Evolutionary conservation across 2,329 filamentous ascomycete genomes (phyloP), one percentile per base, ranked within the genome.

Genomic region (Dactylellina sp.): DNA sequence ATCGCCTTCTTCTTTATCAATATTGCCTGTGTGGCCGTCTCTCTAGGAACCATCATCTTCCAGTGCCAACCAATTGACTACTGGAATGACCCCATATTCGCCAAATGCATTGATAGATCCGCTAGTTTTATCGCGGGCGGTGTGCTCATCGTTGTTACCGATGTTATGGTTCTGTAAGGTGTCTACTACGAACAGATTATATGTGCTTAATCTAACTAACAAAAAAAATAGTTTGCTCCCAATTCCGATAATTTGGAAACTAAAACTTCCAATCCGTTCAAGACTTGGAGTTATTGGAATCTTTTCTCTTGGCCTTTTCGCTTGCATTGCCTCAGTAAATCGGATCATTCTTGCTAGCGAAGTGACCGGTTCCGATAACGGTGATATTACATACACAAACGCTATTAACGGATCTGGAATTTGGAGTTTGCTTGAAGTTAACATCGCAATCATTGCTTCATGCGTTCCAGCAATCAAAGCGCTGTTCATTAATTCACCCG

Each of bases 61-160:
- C 82, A 83, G 75, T 83, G 82, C 79, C 79, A 78, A 79, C 82
- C 78, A 1, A 79, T 79, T 12, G 75, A 76, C 2, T 79, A 77
- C 3, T 83, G 80, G 78, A 79, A 82, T 39, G 52, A 62, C 12
- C 56, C 71, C 1, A 74, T 76, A 47, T 75, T 72, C 0, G 71
- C 83, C 74, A 70, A 78, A n/a, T 86, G 84, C 66, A 80, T 86
- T 61, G 79, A 82, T 64, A 80, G 88, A 72, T 82, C 84, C 1
- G 80, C 81, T 0, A 85, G 86, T 56, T 82, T 87, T 24, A 82
- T 86, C 28, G 83, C 83, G 35, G 83, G 87, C 28, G 86, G 87
- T 2, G 84, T 86, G 20, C 83, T 88, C 75, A 88, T 88, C 79
- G 88, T 88, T 50, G 77, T 85, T 50, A 88, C 86, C 5, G 86